A percentile compares a stretch with the other conserved stretches of the same genome.
Evolutionary conservation across 2,329 filamentous ascomycete species (phyloP).

Genomic region (Thyridium curvatum): DNA sequence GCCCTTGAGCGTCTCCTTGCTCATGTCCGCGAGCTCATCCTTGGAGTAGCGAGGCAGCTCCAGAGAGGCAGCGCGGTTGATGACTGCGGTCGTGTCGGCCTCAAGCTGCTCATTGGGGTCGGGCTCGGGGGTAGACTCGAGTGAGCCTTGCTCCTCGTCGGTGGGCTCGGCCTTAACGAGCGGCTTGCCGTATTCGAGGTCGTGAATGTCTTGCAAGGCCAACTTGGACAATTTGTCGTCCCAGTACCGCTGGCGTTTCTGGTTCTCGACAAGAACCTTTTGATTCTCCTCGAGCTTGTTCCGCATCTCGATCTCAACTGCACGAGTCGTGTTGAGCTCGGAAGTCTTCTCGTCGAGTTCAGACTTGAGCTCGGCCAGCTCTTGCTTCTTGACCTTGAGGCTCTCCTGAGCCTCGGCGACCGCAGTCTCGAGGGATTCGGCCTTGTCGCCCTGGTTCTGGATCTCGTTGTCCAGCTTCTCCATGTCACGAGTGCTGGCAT

Average conservation of each 20-base stretch:
- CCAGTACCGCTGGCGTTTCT: constrained; percentile 81
- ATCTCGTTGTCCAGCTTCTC: constrained; percentile 76
- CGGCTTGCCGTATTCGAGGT: constrained; percentile 41
- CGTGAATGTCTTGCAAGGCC: constrained; percentile 71
- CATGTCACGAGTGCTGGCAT: constrained; percentile 63
- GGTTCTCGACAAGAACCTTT: constrained; percentile 79
- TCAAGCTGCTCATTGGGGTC: constrained; percentile 15
- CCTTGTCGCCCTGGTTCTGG: constrained; percentile 67
- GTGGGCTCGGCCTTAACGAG: constrained; percentile 16
- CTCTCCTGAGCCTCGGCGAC: constrained; percentile 80
- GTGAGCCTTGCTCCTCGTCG: constrained; percentile 13
- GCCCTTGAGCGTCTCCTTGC: constrained; percentile 52
- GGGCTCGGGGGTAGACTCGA: constrained; percentile 15
- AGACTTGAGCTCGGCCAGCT: constrained; percentile 71
- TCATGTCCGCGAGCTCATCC: constrained; percentile 63
- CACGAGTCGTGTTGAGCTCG: constrained; percentile 83
- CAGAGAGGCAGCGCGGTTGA: constrained; percentile 27
- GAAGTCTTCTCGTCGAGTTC: constrained; percentile 81
- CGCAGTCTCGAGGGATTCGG: constrained; percentile 63
- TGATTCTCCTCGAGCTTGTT: constrained; percentile 97
- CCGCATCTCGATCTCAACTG: constrained; percentile 93
- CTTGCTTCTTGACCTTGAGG: constrained; percentile 71
- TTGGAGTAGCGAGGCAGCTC: constrained; percentile 70
- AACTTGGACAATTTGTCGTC: constrained; percentile 85
- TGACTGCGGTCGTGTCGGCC: constrained; percentile 11